Conservation (phyloP, 1,284 basidiomycete genomes). For the Cryptococcus sp. region DNA sequence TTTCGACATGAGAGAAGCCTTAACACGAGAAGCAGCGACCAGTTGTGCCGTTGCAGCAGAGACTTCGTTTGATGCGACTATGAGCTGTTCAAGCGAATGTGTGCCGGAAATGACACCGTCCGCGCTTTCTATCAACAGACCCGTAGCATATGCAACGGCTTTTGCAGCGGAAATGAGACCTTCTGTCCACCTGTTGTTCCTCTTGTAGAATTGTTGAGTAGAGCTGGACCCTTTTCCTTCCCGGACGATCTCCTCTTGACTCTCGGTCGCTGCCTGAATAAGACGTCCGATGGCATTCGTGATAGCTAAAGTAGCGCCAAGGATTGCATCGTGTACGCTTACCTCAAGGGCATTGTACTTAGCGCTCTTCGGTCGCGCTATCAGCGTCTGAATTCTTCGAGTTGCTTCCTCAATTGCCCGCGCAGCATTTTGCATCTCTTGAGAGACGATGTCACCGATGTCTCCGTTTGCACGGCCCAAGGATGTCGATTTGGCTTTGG, state of each 20-base stretch:
- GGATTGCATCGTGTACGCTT: conserved; percentile 96
- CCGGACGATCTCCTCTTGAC: conserved; percentile 95
- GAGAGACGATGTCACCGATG: conserved; percentile 92
- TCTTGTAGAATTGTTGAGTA: conserved; percentile 97
- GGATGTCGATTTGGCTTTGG: conserved; percentile 68
- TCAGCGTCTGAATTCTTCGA: conserved; percentile 79
- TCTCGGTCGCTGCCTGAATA: conserved; percentile 93
- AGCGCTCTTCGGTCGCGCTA: conserved; percentile 74
- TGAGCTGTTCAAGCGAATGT: conserved; percentile 95
- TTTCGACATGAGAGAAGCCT: conserved; percentile 97
- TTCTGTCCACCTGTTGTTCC: conserved; percentile 99
- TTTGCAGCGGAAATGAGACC: conserved; percentile 97
- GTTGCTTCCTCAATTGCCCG: conserved; percentile 92
- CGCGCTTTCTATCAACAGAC: conserved; percentile 91
- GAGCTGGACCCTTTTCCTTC: conserved; percentile 89
- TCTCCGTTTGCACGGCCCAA: conserved; percentile 80
- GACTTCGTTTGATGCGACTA: conserved; percentile 98
- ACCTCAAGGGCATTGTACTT: conserved; percentile 86
- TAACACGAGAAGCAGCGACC: conserved; percentile 96
- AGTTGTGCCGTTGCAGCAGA: conserved; percentile 95
- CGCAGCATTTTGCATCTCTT: conserved; percentile 92
- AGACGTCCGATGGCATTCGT: conserved; percentile 91
- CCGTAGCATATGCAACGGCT: conserved; percentile 96
- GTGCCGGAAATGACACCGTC: conserved; percentile 96
- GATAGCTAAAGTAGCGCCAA: conserved; percentile 88